Conservation (phyloP, 345 rosid species). For the Eucalyptus pauciflora region DNA sequence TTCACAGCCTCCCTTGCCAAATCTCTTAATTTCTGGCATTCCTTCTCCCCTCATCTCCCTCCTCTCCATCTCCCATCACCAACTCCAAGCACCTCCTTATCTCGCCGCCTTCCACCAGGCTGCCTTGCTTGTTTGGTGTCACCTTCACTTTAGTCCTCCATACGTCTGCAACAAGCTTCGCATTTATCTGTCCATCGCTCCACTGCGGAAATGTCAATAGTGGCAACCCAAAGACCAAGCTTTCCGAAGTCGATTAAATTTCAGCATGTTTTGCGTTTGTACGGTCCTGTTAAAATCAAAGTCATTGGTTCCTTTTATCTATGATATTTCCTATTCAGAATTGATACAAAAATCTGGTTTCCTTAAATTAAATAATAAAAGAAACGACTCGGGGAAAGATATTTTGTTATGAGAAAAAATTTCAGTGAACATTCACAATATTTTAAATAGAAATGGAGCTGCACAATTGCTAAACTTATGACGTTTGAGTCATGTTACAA, state of each 20-base stretch:
- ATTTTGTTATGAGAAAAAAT: not conserved
- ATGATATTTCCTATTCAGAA: not conserved
- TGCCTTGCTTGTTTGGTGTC: not conserved
- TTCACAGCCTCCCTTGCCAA: slow-evolving; percentile 5
- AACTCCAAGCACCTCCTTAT: too few relatives aligned
- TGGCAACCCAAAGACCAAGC: slow-evolving; percentile 13
- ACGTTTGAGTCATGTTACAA: not conserved
- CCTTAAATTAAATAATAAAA: not conserved
- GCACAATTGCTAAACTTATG: not conserved
- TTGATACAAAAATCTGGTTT: too few relatives aligned
- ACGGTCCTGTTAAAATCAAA: not conserved
- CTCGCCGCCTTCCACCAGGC: slow-evolving; percentile 10
- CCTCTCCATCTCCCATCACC: too few relatives aligned
- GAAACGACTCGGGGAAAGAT: too few relatives aligned
- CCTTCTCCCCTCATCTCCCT: not conserved
- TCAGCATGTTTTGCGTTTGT: not conserved
- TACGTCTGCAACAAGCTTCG: slow-evolving; percentile 12
- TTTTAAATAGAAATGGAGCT: not conserved
- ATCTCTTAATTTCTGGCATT: not conserved
- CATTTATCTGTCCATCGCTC: slow-evolving; percentile 10
- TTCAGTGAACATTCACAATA: not conserved
- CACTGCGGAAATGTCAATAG: slow-evolving; percentile 12
- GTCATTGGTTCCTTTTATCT: not conserved
- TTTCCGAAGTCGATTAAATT: not conserved
- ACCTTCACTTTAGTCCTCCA: slow-evolving; percentile 10